Evolutionary conservation across 2,329 filamentous ascomycete genomes (phyloP).

Genomic region (Colletotrichum caudatum): DNA sequence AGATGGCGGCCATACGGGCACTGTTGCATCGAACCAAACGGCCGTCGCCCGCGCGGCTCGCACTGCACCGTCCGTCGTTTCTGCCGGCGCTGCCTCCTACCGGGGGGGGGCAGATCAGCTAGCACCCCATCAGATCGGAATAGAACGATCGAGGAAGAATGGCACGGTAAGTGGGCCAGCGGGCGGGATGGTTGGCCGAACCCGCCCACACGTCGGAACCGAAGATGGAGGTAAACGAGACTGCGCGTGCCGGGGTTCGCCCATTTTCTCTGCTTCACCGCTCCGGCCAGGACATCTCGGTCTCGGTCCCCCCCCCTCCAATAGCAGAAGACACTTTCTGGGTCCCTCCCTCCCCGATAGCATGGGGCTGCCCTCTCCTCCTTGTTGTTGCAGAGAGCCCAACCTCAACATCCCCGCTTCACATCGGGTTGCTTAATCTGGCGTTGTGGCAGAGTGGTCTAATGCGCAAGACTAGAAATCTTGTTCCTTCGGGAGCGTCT

Average conservation of each 20-base stretch:
- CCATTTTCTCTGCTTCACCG: conserved; percentile 3
- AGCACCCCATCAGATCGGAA: not conserved
- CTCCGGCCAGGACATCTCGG: not conserved
- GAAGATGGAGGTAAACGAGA: no score
- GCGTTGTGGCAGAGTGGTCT: conserved; percentile 42
- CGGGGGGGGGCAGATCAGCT: no score
- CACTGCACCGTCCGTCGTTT: not conserved
- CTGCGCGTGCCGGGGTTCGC: not conserved
- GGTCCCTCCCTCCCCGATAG: not conserved
- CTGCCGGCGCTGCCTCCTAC: not conserved
- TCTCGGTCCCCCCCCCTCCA: not conserved
- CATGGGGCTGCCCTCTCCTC: not conserved
- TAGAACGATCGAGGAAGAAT: not conserved
- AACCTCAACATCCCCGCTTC: not conserved
- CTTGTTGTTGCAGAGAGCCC: not conserved
- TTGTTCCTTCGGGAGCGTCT: conserved; percentile 42
- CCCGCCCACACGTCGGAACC: no score
- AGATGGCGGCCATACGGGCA: not conserved
- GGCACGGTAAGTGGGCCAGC: conserved; percentile 2
- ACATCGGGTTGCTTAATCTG: not conserved
- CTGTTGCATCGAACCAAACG: not conserved
- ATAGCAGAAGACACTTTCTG: not conserved
- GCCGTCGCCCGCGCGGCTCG: not conserved
- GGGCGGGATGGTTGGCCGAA: not conserved
- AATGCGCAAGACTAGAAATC: conserved; percentile 42